phyloP scores from a whole-genome alignment of 306 rosid genomes.

The Styphnolobium japonicum region DNA sequence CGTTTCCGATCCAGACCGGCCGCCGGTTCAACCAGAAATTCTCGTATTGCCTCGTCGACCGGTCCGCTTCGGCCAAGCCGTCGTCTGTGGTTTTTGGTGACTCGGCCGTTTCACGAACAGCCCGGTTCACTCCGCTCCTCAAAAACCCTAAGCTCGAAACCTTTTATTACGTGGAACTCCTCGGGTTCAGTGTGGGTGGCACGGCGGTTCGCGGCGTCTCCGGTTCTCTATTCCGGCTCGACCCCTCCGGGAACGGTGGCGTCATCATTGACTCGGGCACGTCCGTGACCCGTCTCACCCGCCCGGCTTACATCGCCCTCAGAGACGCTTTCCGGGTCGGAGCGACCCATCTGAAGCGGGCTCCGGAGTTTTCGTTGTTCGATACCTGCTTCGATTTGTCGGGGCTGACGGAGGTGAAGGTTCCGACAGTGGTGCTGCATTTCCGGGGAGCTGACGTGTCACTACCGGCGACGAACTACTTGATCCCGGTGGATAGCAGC shows the following conservation, averaged over 20 bases:
- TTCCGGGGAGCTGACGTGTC: conserved; percentile 77
- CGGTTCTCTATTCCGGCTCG: conserved; percentile 62
- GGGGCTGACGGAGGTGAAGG: conserved; percentile 70
- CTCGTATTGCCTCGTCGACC: conserved; percentile 88
- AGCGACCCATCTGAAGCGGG: conserved; percentile 54
- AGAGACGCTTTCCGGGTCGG: conserved; percentile 72
- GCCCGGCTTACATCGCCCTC: conserved; percentile 62
- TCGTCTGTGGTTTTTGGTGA: conserved; percentile 75
- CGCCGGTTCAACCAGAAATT: conserved; percentile 66
- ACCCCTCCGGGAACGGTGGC: conserved; percentile 72
- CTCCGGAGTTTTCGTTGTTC: conserved; percentile 78
- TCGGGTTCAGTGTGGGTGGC: conserved; percentile 85
- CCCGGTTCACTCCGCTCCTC: conserved; percentile 75
- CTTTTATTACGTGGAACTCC: conserved; percentile 75
- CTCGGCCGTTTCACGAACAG: conserved; percentile 72
- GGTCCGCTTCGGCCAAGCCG: conserved; percentile 78
- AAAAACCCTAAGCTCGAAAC: conserved; percentile 76
- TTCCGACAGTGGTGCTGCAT: conserved; percentile 84
- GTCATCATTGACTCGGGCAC: conserved; percentile 92
- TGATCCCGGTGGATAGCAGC: conserved; percentile 80
- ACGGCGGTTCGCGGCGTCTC: conserved; percentile 58
- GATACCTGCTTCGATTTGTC: conserved; percentile 90
- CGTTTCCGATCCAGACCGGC: conserved; percentile 79
- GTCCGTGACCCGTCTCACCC: conserved; percentile 80
- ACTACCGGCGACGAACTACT: conserved; percentile 75